Conservation (phyloP, 2,329 filamentous ascomycete genomes). For the Aspergillus quadricinctus region DNA sequence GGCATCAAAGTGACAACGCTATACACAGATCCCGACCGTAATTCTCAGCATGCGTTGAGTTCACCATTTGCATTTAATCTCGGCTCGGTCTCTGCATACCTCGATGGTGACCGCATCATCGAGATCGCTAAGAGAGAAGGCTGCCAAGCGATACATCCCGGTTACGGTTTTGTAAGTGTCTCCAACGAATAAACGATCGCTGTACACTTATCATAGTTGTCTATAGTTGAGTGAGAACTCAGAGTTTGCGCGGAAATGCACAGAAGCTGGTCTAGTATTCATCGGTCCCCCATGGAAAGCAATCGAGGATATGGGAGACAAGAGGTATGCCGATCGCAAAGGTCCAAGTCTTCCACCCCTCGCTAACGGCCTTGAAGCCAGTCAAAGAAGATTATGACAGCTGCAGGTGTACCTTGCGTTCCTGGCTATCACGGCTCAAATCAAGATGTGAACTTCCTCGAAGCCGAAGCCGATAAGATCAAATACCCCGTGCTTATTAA, state of each 20-base stretch:
- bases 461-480: slow-evolving; percentile 68
- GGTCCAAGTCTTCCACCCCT: not conserved
- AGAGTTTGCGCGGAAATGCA: slow-evolving; percentile 80
- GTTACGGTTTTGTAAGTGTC: slow-evolving; percentile 71
- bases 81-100: slow-evolving; percentile 77
- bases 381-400: slow-evolving; percentile 94
- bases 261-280: slow-evolving; percentile 85
- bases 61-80: slow-evolving; percentile 81
- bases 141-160: slow-evolving; percentile 89
- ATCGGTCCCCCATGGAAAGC: slow-evolving; percentile 83
- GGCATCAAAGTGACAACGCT: slow-evolving; percentile 91
- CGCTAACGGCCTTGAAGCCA: slow-evolving; percentile 41
- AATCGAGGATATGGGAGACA: slow-evolving; percentile 82
- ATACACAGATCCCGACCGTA: slow-evolving; percentile 87
- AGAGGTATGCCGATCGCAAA: slow-evolving; percentile 53
- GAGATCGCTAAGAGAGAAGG: slow-evolving; percentile 77
- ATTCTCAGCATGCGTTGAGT: slow-evolving; percentile 80
- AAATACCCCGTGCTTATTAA: slow-evolving; percentile 63
- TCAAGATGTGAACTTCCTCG: slow-evolving; percentile 61
- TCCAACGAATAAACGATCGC: not conserved
- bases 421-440: slow-evolving; percentile 90
- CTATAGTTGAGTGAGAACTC: slow-evolving; percentile 78
- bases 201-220: slow-evolving; percentile 2
- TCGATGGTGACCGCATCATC: slow-evolving; percentile 92
- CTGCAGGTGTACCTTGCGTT: slow-evolving; percentile 91